Evolutionary conservation across 495 filamentous ascomycete genomes (phyloP), one percentile per base, ranked within the genome.

Genomic region (Hyaloscypha finlandica): DNA sequence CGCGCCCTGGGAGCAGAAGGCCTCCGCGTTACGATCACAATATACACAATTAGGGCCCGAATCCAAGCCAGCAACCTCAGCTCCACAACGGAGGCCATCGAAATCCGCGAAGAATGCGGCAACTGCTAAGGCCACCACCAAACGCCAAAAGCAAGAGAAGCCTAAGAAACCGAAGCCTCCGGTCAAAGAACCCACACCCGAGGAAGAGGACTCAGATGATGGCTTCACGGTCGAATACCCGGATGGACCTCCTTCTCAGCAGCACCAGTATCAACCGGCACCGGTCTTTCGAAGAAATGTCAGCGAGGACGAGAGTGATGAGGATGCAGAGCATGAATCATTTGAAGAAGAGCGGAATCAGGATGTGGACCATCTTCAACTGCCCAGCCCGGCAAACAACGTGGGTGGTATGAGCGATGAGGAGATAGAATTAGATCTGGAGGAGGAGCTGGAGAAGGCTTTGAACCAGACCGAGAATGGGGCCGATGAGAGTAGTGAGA

Each of bases 121-220:
- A 39, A 63, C 63, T 8, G 60, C 54, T 39, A 68, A 68, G 55
- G 25, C 33, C 2, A 59, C 65, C 25, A n/a, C 64, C 3, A 71
- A 67, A 25, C 65, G 62, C n/a, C 64, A 63, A 39, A 74, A 71
- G 29, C 45, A 39, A 30, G 62, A 72, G 53, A 68, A 68, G 31
- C 52, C 61, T 8, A 71, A 63, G 33, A 75, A 73, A 39, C 51
- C 59, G 42, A 72, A 70, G 58, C 52, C 70, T 53, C 61, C 69
- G 16, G 64, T 69, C 4, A 58, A 68, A 48, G 73, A 73, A 56
- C 68, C 71, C 2, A 73, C 73, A 0, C 73, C 73, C 8, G 71
- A 73, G 20, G 70, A 71, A 22, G 73, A 74, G 52, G 72, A 75
- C 20, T 75, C 73, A 4, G 73, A 75, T 48, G 73, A 71, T 61